Conservation (phyloP, 1,284 basidiomycete species). For the Microbotryum silenes-acaulis region DNA sequence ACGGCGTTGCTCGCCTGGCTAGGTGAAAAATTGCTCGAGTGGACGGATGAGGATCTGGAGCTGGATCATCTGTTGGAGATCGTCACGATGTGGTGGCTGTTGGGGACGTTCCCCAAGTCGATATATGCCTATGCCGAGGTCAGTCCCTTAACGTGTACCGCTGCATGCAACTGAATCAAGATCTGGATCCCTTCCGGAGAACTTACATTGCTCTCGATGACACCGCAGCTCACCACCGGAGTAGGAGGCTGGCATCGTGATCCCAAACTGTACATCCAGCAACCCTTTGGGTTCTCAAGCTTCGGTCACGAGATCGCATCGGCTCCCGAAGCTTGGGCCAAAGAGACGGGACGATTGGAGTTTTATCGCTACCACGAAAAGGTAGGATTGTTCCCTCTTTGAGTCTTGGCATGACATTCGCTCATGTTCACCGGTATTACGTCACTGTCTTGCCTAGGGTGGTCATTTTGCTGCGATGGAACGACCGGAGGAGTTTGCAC, state of each 20-base stretch:
- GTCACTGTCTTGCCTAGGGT: slow-evolving; percentile 25
- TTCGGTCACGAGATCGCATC: slow-evolving; percentile 42
- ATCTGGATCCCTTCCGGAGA: too few species aligned
- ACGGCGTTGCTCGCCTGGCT: slow-evolving; percentile 44
- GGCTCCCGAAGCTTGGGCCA: slow-evolving; percentile 40
- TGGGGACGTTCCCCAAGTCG: slow-evolving; percentile 42
- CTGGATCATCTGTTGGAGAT: slow-evolving; percentile 39
- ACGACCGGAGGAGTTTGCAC: slow-evolving; percentile 38
- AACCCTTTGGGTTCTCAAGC: slow-evolving; percentile 43
- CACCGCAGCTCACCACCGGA: slow-evolving; percentile 22
- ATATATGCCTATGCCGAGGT: slow-evolving; percentile 45
- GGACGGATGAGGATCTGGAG: slow-evolving; percentile 40
- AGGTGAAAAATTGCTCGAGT: slow-evolving; percentile 43
- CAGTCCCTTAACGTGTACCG: slow-evolving; percentile 14
- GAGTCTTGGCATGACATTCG: background rate
- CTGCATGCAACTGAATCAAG: background rate
- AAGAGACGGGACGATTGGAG: slow-evolving; percentile 38
- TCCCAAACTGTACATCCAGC: slow-evolving; percentile 35
- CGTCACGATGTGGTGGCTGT: slow-evolving; percentile 43
- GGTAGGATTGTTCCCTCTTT: slow-evolving; percentile 33
- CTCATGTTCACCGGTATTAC: background rate
- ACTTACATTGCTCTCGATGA: background rate
- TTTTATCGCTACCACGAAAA: slow-evolving; percentile 39
- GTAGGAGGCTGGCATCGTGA: slow-evolving; percentile 28
- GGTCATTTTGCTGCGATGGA: slow-evolving; percentile 45